These are phyloP conservation scores for Suhomyces bokatorum DNA, from an alignment of 1,139 yeast species.

Conservation along the genomic window DNA sequence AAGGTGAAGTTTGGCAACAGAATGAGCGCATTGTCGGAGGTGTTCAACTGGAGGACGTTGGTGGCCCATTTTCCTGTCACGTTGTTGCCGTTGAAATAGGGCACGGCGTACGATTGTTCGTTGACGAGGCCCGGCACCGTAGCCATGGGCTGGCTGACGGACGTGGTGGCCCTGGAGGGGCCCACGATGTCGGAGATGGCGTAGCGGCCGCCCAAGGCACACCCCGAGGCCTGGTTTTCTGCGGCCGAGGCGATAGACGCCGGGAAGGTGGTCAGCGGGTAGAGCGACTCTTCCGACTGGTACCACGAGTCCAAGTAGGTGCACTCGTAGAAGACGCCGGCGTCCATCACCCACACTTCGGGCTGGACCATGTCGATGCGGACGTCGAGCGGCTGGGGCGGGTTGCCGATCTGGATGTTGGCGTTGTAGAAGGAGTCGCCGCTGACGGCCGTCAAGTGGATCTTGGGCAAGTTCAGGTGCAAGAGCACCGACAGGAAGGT, in stretches of 20 bases:
- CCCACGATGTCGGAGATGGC: neutral
- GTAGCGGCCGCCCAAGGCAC: constrained; percentile 33
- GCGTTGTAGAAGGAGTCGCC: constrained; percentile 12
- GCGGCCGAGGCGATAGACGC: constrained; percentile 20
- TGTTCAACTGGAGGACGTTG: constrained; percentile 2
- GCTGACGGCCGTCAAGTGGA: constrained; percentile 1
- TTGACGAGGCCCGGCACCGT: constrained; percentile 9
- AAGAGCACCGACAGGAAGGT: neutral
- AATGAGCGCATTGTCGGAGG: constrained; percentile 9
- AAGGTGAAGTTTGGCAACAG: constrained; percentile 29
- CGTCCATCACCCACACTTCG: constrained; percentile 40
- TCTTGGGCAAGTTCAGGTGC: constrained; percentile 1
- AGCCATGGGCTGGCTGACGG: constrained; percentile 9
- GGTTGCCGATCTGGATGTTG: constrained; percentile 6
- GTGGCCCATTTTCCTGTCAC: constrained; percentile 27
- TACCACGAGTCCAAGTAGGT: constrained; percentile 23
- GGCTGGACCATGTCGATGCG: constrained; percentile 38
- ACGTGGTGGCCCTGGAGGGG: neutral
- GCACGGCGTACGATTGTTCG: constrained; percentile 27
- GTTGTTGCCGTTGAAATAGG: constrained; percentile 29
- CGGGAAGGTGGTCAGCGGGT: constrained; percentile 16
- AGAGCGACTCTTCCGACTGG: constrained; percentile 13
- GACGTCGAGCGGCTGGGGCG: constrained; percentile 19
- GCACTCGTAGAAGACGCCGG: constrained; percentile 27
- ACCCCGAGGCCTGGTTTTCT: constrained; percentile 25